These are phyloP conservation scores for Chrysanthemum seticuspe DNA, from an alignment of 129 eudicot genomes.

Conservation along the genomic window DNA sequence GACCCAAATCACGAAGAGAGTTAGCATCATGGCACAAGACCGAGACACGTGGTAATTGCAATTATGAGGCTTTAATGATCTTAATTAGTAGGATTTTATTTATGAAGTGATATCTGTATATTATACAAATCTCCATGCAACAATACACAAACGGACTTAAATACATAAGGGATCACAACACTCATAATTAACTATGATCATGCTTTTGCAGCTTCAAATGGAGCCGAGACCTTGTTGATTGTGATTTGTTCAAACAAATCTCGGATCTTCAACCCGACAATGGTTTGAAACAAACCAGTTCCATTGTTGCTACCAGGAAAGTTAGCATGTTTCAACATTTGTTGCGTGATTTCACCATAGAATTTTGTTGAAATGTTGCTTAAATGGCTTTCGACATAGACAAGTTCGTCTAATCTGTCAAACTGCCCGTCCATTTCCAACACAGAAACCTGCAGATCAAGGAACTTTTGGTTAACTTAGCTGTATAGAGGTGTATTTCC, in stretches of 20 bases:
- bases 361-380: slow-evolving; percentile 92
- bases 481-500: slow-evolving; percentile 5
- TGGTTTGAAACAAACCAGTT: slow-evolving; percentile 93
- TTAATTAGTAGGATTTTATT: slow-evolving; percentile 20
- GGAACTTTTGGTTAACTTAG: not conserved
- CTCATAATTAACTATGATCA: slow-evolving; percentile 29
- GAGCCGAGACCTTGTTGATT: slow-evolving; percentile 45
- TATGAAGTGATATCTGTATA: slow-evolving; percentile 37
- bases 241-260: slow-evolving; percentile 84
- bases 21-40: not conserved
- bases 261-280: slow-evolving; percentile 82
- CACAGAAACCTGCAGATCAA: slow-evolving; percentile 68
- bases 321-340: slow-evolving; percentile 83
- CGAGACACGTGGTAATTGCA: not conserved
- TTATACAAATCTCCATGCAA: slow-evolving; percentile 42
- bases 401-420: slow-evolving; percentile 89
- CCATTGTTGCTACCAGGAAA: slow-evolving; percentile 98
- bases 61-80: slow-evolving; percentile 7
- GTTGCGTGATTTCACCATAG: slow-evolving; percentile 95
- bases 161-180: slow-evolving; percentile 42
- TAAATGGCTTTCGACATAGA: slow-evolving; percentile 89
- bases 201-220: slow-evolving; percentile 68
- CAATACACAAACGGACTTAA: slow-evolving; percentile 36
- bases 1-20: slow-evolving; percentile 18
- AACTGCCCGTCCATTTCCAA: slow-evolving; percentile 98